Percentiles rank a stretch among this genome's conserved stretches.
These are phyloP conservation scores for Fusarium scirpi DNA, from an alignment of 2,329 filamentous ascomycete species.

Conservation along the genomic window DNA sequence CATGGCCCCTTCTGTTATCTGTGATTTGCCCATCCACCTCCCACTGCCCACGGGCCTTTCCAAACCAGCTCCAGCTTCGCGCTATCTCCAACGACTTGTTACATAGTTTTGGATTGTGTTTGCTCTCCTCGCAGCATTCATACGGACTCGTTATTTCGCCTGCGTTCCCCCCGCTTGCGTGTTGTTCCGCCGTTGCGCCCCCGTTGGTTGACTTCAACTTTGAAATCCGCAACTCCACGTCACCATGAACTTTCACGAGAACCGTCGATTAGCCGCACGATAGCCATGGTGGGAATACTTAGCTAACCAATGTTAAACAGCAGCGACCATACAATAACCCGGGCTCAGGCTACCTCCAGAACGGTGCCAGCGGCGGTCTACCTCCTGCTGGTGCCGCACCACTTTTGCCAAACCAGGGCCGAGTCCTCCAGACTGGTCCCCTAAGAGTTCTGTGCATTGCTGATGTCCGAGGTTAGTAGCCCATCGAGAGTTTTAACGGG, in stretches of 20 bases:
- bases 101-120: not conserved
- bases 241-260: conserved; percentile 17
- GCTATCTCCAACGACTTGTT: not conserved
- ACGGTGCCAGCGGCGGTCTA: conserved; percentile 67
- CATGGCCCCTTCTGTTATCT: conserved; percentile 34
- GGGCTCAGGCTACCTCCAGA: conserved; percentile 72
- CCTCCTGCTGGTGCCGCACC: conserved; percentile 71
- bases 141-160: conserved; percentile 4
- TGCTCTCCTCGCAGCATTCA: not conserved
- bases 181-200: conserved; percentile 40
- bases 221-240: conserved; percentile 30
- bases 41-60: conserved; percentile 4
- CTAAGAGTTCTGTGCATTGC: conserved; percentile 77
- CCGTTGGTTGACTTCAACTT: conserved; percentile 32
- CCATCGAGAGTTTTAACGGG: conserved; percentile 26
- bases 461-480: conserved; percentile 73
- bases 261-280: not conserved
- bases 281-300: not conserved
- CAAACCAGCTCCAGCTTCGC: conserved; percentile 17
- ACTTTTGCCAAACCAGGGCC: conserved; percentile 75
- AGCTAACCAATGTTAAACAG: conserved; percentile 49
- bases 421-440: conserved; percentile 73
- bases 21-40: conserved; percentile 27
- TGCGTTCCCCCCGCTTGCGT: conserved; percentile 38
- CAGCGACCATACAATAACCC: conserved; percentile 62